Percentiles rank a stretch among this genome's conserved stretches.
These are phyloP conservation scores for Physcomitrellopsis africana DNA, from an alignment of 225 moss, liverwort and hornwort genomes.

Conservation along the genomic window DNA sequence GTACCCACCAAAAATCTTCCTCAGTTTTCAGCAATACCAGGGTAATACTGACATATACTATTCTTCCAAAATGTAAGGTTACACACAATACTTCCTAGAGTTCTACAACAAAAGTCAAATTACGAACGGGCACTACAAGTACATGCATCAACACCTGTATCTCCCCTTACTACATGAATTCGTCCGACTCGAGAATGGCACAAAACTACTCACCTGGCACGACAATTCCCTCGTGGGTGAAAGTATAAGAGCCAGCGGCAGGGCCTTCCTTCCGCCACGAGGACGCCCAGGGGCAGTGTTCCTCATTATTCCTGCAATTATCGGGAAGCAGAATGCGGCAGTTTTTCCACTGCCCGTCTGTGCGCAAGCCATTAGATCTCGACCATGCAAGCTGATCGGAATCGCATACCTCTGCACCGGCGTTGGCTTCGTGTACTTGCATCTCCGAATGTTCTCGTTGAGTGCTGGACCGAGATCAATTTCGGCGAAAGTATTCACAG, in stretches of 20 bases:
- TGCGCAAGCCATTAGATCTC: conserved; percentile 98
- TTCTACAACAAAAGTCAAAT: conserved; percentile 21
- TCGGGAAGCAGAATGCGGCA: conserved; percentile 96
- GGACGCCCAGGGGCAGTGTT: conserved; percentile 86
- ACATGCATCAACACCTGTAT: too few species aligned
- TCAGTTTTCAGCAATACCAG: too few species aligned
- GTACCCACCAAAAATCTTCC: not conserved
- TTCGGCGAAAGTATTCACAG: conserved; percentile 92
- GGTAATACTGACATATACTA: too few species aligned
- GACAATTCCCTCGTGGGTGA: conserved; percentile 85
- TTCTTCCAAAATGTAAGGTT: too few species aligned
- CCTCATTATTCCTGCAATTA: conserved; percentile 96
- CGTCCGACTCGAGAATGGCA: too few species aligned
- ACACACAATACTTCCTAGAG: conserved; percentile 10
- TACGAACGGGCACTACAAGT: too few species aligned
- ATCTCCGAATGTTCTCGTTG: conserved; percentile 95
- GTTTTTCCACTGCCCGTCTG: conserved; percentile 99
- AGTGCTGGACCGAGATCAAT: conserved; percentile 92
- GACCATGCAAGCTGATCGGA: conserved; percentile 85
- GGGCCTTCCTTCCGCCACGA: conserved; percentile 77
- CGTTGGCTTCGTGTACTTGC: conserved; percentile 97
- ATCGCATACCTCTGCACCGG: conserved; percentile 98
- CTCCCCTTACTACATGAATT: too few species aligned
- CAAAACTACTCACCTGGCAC: conserved; percentile 51
- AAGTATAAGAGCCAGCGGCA: conserved; percentile 74